Base-by-base conservation (phyloP, 2,329 filamentous ascomycete species). In the Ustilaginoidea virens region DNA sequence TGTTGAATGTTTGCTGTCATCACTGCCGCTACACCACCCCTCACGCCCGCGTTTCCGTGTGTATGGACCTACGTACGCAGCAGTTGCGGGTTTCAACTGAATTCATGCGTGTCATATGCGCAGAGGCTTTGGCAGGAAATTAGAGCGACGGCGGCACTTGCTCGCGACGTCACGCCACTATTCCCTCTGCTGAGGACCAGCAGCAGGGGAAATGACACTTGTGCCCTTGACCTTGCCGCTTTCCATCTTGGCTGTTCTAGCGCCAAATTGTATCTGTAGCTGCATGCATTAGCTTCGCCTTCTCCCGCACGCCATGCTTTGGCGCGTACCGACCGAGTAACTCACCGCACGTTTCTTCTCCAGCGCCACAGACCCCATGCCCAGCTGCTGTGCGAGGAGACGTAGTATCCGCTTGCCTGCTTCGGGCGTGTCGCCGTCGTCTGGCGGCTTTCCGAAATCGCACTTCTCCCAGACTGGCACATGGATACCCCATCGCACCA, bases 401-500 rank as follows among this genome's bases (percentile, higher is more conserved):
- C 90, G 67, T 29, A 98, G 55, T 1, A 86, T 63, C 44, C 79
- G 73, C 55, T 98, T 98, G 11, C 74, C 83, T 0, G 80, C 67
- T 39, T 92, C 83, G 10, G 26, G 27, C 7, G 10, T 13, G 13
- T 12, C 29, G 13, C 12, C 12, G 20, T 50, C 46, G 5, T 49
- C 50, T 6, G 41, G 43, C 4, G 41, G 37, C 23, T 63, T 60
- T n/a, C 67, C 70, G 49, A 94, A 96, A 25, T 87, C 83, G 42
- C 85, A 94, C 49, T 96, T 96, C 34, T 81, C 71, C 66, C 72
- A 81, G 0, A 87, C 76, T 0, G 83, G 79, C 15, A 66, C 60
- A 24, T 60, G 61, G 16, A 96, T 66, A 5, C 81, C 80, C 71
- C 85, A 90, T 16, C 63, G 63, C n/a, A 94, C 74, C 25, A 98